Evolutionary conservation across 73 alveolate genomes (phyloP), one percentile per base, ranked within the genome.

Genomic region (Urostyla sp.): DNA sequence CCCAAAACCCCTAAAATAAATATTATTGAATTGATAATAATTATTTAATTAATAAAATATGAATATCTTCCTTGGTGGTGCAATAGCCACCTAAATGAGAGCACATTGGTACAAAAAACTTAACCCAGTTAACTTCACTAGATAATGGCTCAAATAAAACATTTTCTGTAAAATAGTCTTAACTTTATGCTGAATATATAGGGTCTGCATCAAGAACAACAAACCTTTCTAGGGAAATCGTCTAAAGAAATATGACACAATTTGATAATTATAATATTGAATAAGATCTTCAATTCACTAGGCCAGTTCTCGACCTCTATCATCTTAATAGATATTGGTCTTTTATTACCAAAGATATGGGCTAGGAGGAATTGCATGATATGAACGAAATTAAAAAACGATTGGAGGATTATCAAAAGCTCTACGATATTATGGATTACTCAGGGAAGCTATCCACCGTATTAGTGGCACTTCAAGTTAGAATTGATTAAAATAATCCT

Each of bases 1-100:
- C n/a, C n/a, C n/a, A n/a, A n/a, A n/a, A n/a, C n/a, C n/a, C n/a
- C n/a, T n/a, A n/a, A n/a, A n/a, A n/a, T n/a, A n/a, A n/a, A n/a
- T n/a, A n/a, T n/a, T n/a, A n/a, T n/a, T n/a, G n/a, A n/a, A n/a
- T n/a, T n/a, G n/a, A 40, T 40, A 11, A 66, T 66, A 66, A 66
- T 66, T n/a, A 66, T 40, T 66, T 40, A 21, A n/a, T 66, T 66
- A 36, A 30, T 59, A 32, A 43, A 60, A 66, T 40, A 66, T 66
- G 80, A 66, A 66, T 66, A 59, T 66, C 80, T 40, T 66, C 80
- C 44, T 66, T 43, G 80, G 80, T 45, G 80, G 80, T 46, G 3
- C 80, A 13, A n/a, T 66, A 24, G 80, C 50, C 38, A 23, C 66
- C 67, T 28, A 40, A 7, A 66, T 66, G 80, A 66, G 28, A 24